Conservation (phyloP, 2,329 filamentous ascomycete genomes). For the Aspergillus quadrilineatus region DNA sequence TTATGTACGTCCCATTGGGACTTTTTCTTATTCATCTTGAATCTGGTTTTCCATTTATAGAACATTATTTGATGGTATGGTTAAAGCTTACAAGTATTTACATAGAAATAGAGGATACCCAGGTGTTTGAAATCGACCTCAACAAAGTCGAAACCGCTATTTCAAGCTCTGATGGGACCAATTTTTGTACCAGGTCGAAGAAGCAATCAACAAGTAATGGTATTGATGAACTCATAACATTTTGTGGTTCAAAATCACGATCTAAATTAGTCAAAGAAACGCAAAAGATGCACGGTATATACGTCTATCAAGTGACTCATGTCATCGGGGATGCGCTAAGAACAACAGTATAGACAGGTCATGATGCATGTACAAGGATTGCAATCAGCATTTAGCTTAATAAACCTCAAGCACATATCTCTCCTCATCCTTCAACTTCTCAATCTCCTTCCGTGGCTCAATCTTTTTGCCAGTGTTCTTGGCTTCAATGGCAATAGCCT, state of each 20-base stretch:
- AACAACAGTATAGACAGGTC: constrained; percentile 19
- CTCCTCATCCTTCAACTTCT: constrained; percentile 90
- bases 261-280: background rate
- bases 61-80: background rate
- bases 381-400: constrained; percentile 47
- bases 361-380: constrained; percentile 6
- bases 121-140: constrained; percentile 3
- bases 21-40: background rate
- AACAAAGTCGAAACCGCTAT: background rate
- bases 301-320: constrained; percentile 12
- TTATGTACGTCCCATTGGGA: background rate
- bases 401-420: constrained; percentile 97
- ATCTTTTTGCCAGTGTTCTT: constrained; percentile 71
- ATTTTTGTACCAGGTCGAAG: no score
- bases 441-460: constrained; percentile 86
- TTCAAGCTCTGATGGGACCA: background rate
- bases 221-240: background rate
- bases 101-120: constrained; percentile 20
- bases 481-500: constrained; percentile 79
- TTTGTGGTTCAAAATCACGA: background rate
- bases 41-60: background rate
- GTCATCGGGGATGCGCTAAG: constrained; percentile 20
- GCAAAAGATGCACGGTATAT: constrained; percentile 1
- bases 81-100: constrained; percentile 2
- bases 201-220: background rate